Evolutionary conservation across 1,284 basidiomycete genomes (phyloP).

Genomic region (Cutaneotrichosporon cavernicola): DNA sequence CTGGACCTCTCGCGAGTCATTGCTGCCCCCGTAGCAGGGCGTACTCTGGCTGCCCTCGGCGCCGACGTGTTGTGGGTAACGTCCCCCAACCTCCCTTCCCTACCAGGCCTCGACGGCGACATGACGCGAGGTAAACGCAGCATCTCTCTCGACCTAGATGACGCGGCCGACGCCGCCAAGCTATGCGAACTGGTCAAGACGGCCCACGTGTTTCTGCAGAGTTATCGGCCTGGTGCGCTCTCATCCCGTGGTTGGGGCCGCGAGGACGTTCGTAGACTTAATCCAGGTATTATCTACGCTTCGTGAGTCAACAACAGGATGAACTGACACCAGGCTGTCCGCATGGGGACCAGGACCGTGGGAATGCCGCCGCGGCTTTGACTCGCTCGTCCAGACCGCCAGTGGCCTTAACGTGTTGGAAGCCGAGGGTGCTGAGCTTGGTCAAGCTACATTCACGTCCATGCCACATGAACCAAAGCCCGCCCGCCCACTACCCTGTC

Average conservation of each 20-base stretch:
- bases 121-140: not conserved
- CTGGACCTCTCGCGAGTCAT: conserved; percentile 1
- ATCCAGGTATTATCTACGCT: not conserved
- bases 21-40: not conserved
- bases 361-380: not conserved
- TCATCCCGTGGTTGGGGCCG: not conserved
- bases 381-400: conserved; percentile 1
- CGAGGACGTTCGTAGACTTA: not conserved
- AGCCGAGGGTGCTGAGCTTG: not conserved
- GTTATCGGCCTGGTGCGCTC: not conserved
- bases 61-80: conserved; percentile 6
- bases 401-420: not conserved
- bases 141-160: not conserved
- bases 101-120: conserved; percentile 1
- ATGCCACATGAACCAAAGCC: too few relatives aligned
- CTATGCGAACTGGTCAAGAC: not conserved
- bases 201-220: not conserved
- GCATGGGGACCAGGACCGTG: not conserved
- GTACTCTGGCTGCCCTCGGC: conserved; percentile 1
- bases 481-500: not conserved
- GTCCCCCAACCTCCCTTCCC: not conserved
- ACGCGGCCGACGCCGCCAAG: not conserved
- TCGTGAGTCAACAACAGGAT: not conserved
- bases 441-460: not conserved
- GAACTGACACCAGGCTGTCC: not conserved